These are phyloP conservation scores for Wickerhamiella galacta DNA, from an alignment of 805 yeast genomes.

Conservation along the genomic window DNA sequence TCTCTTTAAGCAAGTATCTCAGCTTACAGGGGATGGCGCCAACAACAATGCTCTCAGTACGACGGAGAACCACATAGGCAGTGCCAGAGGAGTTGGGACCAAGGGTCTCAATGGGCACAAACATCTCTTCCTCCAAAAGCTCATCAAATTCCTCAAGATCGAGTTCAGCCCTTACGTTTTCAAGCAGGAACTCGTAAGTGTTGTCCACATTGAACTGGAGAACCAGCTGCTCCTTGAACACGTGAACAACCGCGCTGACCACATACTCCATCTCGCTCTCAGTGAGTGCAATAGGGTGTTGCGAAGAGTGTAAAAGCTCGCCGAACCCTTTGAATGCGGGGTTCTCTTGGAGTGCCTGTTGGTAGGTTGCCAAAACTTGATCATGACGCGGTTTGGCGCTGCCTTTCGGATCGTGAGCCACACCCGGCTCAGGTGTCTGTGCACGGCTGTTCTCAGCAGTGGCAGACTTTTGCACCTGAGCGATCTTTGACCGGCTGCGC, in stretches of 20 bases:
- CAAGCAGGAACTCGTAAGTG: slow-evolving; percentile 67
- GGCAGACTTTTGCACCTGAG: neutral
- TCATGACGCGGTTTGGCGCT: slow-evolving; percentile 9
- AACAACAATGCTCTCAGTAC: slow-evolving; percentile 31
- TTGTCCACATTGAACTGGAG: slow-evolving; percentile 73
- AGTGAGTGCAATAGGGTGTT: slow-evolving; percentile 45
- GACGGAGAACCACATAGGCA: slow-evolving; percentile 59
- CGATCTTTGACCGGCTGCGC: neutral
- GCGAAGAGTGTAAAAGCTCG: slow-evolving; percentile 52
- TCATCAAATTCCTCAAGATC: slow-evolving; percentile 33
- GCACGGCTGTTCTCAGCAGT: slow-evolving; percentile 5
- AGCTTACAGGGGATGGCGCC: slow-evolving; percentile 47
- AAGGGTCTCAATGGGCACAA: slow-evolving; percentile 56
- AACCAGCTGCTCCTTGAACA: slow-evolving; percentile 56
- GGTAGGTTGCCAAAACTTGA: slow-evolving; percentile 23
- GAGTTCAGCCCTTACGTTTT: slow-evolving; percentile 45
- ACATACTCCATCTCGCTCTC: slow-evolving; percentile 90
- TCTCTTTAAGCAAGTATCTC: slow-evolving; percentile 64
- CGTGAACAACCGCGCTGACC: slow-evolving; percentile 67
- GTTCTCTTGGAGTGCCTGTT: slow-evolving; percentile 50
- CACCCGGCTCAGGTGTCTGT: slow-evolving; percentile 6
- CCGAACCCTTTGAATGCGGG: slow-evolving; percentile 68
- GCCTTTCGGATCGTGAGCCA: slow-evolving; percentile 2
- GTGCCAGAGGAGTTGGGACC: slow-evolving; percentile 56
- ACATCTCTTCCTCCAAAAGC: slow-evolving; percentile 49